Evolutionary conservation across 305 asterid species (phyloP).

Genomic region (Striga hermonthica): DNA sequence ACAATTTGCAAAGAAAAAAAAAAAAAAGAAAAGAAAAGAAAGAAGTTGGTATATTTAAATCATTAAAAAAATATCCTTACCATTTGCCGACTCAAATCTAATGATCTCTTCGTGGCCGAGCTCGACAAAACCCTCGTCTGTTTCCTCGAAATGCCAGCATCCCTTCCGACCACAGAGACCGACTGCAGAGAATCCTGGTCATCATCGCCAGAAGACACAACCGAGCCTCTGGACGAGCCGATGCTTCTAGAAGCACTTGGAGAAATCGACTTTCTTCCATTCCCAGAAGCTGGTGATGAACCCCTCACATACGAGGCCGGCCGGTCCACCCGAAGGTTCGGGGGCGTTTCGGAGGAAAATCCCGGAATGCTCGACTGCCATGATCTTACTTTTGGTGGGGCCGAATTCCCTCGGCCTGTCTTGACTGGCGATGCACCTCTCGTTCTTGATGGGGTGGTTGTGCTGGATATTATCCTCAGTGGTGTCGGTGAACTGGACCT

Average conservation of each 20-base stretch:
- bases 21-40: no score
- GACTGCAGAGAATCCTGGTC: conserved; percentile 68
- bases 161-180: conserved; percentile 32
- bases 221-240: conserved; percentile 63
- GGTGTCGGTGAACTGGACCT: conserved; percentile 65
- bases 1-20: no score
- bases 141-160: conserved; percentile 48
- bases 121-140: conserved; percentile 51
- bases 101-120: conserved; percentile 85
- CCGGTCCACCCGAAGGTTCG: conserved; percentile 79
- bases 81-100: conserved; percentile 71
- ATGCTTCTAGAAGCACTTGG: conserved; percentile 76
- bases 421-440: conserved; percentile 77
- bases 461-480: conserved; percentile 62
- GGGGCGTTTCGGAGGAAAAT: conserved; percentile 72
- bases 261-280: conserved; percentile 71
- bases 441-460: conserved; percentile 49
- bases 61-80: conserved; percentile 37
- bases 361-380: conserved; percentile 57
- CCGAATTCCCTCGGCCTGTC: conserved; percentile 58
- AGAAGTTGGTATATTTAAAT: background rate
- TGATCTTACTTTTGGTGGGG: conserved; percentile 45
- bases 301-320: conserved; percentile 80
- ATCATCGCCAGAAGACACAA: conserved; percentile 84
- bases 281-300: conserved; percentile 80